These are phyloP conservation scores for Candida sakaeoensis DNA, from an alignment of 805 yeast genomes.

Conservation along the genomic window DNA sequence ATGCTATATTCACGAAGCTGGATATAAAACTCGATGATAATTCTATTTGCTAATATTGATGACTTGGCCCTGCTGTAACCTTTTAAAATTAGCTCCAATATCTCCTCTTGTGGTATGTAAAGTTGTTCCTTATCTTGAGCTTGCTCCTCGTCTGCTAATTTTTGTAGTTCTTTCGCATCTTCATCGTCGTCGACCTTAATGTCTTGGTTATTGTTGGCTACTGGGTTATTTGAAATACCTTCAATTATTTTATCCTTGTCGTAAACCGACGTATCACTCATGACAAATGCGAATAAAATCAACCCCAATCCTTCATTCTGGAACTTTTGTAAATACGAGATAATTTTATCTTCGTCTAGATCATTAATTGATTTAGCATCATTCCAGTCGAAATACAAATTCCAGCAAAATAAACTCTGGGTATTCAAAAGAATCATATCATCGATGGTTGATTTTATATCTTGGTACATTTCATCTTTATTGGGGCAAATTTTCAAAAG, in stretches of 20 bases:
- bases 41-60: conserved; percentile 61
- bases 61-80: conserved; percentile 40
- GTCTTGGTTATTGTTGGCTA: conserved; percentile 1
- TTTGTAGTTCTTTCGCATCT: conserved; percentile 16
- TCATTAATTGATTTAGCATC: conserved; percentile 52
- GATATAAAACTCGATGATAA: conserved; percentile 57
- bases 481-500: conserved; percentile 57
- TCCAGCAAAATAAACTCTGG: conserved; percentile 66
- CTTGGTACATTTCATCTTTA: conserved; percentile 21
- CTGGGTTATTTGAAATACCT: conserved; percentile 13
- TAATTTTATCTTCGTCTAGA: conserved; percentile 42
- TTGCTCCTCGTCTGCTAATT: conserved; percentile 11
- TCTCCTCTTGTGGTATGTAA: conserved; percentile 44
- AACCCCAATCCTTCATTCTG: conserved; percentile 59
- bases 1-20: conserved; percentile 59
- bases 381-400: conserved; percentile 65
- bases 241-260: conserved; percentile 25
- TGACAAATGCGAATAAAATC: conserved; percentile 56
- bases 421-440: conserved; percentile 72
- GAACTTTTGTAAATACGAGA: conserved; percentile 54
- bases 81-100: conserved; percentile 47
- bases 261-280: conserved; percentile 69
- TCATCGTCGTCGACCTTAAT: conserved; percentile 13
- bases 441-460: conserved; percentile 54
- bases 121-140: conserved; percentile 7